Evolutionary conservation across 139 green algal genomes (phyloP).

Genomic region (Haematococcus sp.): DNA sequence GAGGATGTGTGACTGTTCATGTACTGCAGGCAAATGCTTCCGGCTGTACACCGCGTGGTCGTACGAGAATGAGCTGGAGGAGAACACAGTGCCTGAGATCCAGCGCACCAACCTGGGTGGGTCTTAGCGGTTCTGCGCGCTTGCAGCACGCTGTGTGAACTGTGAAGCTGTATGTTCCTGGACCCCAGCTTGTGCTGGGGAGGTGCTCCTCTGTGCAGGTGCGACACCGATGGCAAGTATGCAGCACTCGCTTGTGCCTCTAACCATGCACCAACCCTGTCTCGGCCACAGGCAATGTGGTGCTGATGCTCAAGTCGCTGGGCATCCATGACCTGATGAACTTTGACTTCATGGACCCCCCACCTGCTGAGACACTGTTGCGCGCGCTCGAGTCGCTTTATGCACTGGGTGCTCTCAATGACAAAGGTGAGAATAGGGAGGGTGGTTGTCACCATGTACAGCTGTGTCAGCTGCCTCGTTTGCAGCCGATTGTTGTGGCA

Average conservation of each 20-base stretch:
- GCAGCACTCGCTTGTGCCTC: too few relatives aligned
- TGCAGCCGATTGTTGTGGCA: too few relatives aligned
- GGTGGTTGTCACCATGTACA: too few relatives aligned
- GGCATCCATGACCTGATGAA: slow-evolving; percentile 88
- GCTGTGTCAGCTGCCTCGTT: too few relatives aligned
- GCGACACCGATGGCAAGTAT: too few relatives aligned
- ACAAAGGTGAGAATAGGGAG: slow-evolving; percentile 57
- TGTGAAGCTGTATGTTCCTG: not conserved
- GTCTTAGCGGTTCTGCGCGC: slow-evolving; percentile 11
- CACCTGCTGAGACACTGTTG: slow-evolving; percentile 89
- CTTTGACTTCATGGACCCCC: slow-evolving; percentile 94
- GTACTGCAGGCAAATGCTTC: slow-evolving; percentile 90
- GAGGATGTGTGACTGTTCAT: not conserved
- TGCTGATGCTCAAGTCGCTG: slow-evolving; percentile 93
- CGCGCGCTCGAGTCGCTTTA: slow-evolving; percentile 95
- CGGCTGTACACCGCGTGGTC: slow-evolving; percentile 94
- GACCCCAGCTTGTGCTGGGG: not conserved
- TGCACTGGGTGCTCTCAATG: slow-evolving; percentile 94
- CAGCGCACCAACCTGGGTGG: slow-evolving; percentile 93
- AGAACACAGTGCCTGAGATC: slow-evolving; percentile 96
- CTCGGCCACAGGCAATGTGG: slow-evolving; percentile 91
- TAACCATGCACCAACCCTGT: slow-evolving; percentile 1
- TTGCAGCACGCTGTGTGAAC: too few relatives aligned
- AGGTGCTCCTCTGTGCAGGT: not conserved
- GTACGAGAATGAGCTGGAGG: slow-evolving; percentile 95